Evolutionary conservation across 2,329 filamentous ascomycete genomes (phyloP), one percentile per base, ranked within the genome.

Genomic region (Dothistroma pini): DNA sequence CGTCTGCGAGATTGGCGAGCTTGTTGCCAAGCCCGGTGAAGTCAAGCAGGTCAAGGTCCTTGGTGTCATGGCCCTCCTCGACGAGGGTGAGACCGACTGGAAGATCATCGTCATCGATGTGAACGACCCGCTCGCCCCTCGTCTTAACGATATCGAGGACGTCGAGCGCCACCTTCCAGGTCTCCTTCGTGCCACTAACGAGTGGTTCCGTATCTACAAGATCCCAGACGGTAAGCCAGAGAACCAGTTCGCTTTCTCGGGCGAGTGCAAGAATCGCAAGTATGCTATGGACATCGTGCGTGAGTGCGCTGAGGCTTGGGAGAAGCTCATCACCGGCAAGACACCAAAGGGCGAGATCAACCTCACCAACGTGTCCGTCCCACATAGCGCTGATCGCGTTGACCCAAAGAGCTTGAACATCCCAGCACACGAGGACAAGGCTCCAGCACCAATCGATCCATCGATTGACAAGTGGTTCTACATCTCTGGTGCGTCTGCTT

Each of bases 191-290:
- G 95, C 95, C 76, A 97, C 93, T 77, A 99, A 99, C 77, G 95
- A 99, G 85, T 99, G 95, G 95, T 99, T 99, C 92, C 92, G 95
- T 80, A 99, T 99, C 87, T 99, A 99, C 89, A 99, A 99, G 86
- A 99, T 99, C 81, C 95, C 95, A 76, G 95, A 99, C 77, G 95
- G 95, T 85, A 99, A 99, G 92, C 93, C 93, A 74, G 95, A 99
- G 89, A 99, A 99, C 88, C 95, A 97, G 84, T 99, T 99, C 76
- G 95, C 95, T 74, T 99, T 99, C 85, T 97, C 93, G 63, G 95
- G 95, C 83, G 95, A 99, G 85, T 97, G 93, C 90, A 99, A 99
- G 89, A 99, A 99, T 89, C 96, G 93, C 88, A 91, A 89, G 89
- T 97, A 97, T 79, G 95, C 95, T 78, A 89, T 89, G 78, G 95